Percentiles rank a stretch among this genome's conserved stretches.
Conservation (phyloP, 2,329 filamentous ascomycete genomes). For the Microdochium nivale region DNA sequence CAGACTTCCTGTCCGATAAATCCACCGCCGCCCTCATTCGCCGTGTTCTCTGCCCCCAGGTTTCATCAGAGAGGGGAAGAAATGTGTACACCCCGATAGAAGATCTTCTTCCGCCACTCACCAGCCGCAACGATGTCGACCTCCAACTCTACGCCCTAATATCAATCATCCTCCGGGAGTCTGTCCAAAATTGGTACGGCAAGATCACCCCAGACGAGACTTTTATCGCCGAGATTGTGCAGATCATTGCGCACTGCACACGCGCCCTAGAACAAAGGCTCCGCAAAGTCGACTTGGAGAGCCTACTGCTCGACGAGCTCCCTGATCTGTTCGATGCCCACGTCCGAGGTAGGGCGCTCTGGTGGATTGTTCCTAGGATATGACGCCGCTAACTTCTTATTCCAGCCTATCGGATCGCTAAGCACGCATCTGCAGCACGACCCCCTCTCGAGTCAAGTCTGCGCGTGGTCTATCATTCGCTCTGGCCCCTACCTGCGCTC, state of each 20-base stretch:
- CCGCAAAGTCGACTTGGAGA: constrained; percentile 73
- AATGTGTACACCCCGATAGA: constrained; percentile 56
- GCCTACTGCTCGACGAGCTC: constrained; percentile 77
- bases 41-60: constrained; percentile 72
- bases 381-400: constrained; percentile 5
- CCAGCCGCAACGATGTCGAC: constrained; percentile 90
- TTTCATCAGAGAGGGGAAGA: constrained; percentile 47
- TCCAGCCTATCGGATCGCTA: constrained; percentile 65
- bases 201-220: constrained; percentile 86
- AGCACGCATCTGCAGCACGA: constrained; percentile 41
- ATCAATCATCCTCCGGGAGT: constrained; percentile 81
- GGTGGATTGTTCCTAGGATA: not conserved
- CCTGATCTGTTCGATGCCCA: constrained; percentile 75
- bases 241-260: constrained; percentile 87
- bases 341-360: constrained; percentile 54
- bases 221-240: constrained; percentile 81
- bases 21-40: constrained; percentile 77
- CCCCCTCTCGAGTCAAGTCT: constrained; percentile 53
- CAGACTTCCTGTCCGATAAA: constrained; percentile 60
- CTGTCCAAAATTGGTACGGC: constrained; percentile 86
- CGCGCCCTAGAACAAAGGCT: constrained; percentile 79
- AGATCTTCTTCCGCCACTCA: constrained; percentile 79
- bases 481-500: constrained; percentile 73
- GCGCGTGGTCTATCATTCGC: constrained; percentile 70
- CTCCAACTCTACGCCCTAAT: constrained; percentile 88